Conservation (phyloP, 2,329 filamentous ascomycete species). For the Dothistroma pini region DNA sequence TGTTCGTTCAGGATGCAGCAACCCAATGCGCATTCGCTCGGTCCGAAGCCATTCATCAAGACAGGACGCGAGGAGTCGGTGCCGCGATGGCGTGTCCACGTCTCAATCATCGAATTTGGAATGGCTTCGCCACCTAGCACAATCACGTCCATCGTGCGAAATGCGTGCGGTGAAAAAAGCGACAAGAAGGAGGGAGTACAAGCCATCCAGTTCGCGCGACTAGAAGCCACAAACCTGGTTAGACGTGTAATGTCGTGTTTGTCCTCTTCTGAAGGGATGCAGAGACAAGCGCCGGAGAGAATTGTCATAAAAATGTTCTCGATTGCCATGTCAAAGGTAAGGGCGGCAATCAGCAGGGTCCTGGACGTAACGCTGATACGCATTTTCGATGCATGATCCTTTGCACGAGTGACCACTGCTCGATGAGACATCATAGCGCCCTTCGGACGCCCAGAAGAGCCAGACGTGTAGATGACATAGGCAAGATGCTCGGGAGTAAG, state of each 20-base stretch:
- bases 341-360: too few relatives aligned
- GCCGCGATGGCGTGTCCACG: too few relatives aligned
- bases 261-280: constrained; percentile 38
- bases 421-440: too few relatives aligned
- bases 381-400: too few relatives aligned
- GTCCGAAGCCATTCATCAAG: neutral
- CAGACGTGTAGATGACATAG: too few relatives aligned
- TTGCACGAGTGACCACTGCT: too few relatives aligned
- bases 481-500: too few relatives aligned
- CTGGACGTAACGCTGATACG: too few relatives aligned
- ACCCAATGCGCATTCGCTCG: neutral
- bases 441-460: too few relatives aligned
- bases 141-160: constrained; percentile 23
- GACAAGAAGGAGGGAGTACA: constrained; percentile 55
- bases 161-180: constrained; percentile 43
- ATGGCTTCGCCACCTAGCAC: constrained; percentile 8
- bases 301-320: constrained; percentile 2
- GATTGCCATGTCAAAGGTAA: constrained; percentile 13
- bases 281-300: constrained; percentile 15
- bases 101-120: too few relatives aligned
- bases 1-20: too few relatives aligned
- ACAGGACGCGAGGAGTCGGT: neutral
- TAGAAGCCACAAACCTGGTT: neutral
- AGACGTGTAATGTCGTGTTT: constrained; percentile 43
- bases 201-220: constrained; percentile 41